These are phyloP conservation scores for Pseudohyphozyma bogoriensis DNA, from an alignment of 768 basidiomycete genomes.

Conservation along the genomic window DNA sequence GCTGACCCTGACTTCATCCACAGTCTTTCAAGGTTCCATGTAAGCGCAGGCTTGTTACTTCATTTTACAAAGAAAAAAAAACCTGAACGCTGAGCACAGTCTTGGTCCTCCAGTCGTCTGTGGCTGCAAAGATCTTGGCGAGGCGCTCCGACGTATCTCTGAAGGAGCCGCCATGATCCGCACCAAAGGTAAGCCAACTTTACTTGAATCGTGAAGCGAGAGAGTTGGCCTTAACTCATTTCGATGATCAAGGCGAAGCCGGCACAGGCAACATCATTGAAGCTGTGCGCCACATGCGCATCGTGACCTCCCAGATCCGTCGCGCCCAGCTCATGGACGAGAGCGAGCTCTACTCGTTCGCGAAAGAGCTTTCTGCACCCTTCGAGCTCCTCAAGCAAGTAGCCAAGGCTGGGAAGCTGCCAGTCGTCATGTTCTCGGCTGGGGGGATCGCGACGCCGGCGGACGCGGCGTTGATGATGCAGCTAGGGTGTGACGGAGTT, in stretches of 20 bases:
- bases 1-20: slow-evolving; percentile 1
- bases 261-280: slow-evolving; percentile 45
- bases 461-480: slow-evolving; percentile 98
- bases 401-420: slow-evolving; percentile 80
- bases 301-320: slow-evolving; percentile 74
- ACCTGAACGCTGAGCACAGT: slow-evolving; percentile 44
- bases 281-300: slow-evolving; percentile 83
- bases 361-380: slow-evolving; percentile 82
- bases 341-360: slow-evolving; percentile 85
- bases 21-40: slow-evolving; percentile 63
- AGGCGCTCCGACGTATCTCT: slow-evolving; percentile 88
- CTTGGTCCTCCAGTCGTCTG: slow-evolving; percentile 53
- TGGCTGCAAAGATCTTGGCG: slow-evolving; percentile 87
- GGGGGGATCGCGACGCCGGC: slow-evolving; percentile 44
- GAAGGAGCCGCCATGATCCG: slow-evolving; percentile 98
- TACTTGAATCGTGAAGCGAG: too few species aligned
- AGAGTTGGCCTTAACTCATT: neutral
- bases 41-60: neutral
- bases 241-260: slow-evolving; percentile 38
- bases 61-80: slow-evolving; percentile 37
- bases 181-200: slow-evolving; percentile 73
- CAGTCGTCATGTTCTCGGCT: slow-evolving; percentile 90
- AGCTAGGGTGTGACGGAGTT: slow-evolving; percentile 80
- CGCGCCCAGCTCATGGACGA: slow-evolving; percentile 79
- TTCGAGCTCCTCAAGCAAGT: slow-evolving; percentile 94